Evolutionary conservation across 2,329 filamentous ascomycete genomes (phyloP).

Genomic region (Fusarium sp.): DNA sequence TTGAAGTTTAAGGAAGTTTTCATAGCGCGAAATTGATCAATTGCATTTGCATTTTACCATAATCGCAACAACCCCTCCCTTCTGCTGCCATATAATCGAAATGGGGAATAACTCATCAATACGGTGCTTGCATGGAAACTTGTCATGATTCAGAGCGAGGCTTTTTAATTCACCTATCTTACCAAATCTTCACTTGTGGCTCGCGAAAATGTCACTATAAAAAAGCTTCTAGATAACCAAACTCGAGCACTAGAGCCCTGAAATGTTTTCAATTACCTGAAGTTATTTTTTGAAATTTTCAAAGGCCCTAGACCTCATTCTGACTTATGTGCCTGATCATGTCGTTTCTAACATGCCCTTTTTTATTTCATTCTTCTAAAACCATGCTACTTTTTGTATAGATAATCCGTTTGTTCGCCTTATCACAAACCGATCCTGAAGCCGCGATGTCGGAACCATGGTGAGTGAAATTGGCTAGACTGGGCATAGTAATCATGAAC

Average conservation of each 20-base stretch:
- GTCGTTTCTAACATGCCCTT: neutral
- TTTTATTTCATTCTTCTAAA: neutral
- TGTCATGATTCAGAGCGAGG: neutral
- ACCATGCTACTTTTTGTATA: neutral
- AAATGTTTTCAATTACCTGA: neutral
- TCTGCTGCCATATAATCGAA: neutral
- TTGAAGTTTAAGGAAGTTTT: neutral
- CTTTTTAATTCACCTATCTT: neutral
- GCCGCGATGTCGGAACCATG: constrained; percentile 38
- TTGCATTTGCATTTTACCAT: neutral
- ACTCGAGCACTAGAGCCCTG: neutral
- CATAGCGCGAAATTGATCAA: neutral
- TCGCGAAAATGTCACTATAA: neutral
- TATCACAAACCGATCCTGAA: neutral
- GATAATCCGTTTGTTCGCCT: neutral
- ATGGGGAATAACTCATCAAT: neutral
- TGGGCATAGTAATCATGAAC: constrained; percentile 1
- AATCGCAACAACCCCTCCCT: neutral
- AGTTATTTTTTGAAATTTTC: neutral
- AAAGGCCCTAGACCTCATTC: no score
- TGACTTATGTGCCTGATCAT: neutral
- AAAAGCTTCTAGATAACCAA: neutral
- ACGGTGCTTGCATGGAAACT: neutral
- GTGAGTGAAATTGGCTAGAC: constrained; percentile 24
- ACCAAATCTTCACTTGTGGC: neutral